Conservation (phyloP, 345 rosid species). For the Syzygium jambos region DNA sequence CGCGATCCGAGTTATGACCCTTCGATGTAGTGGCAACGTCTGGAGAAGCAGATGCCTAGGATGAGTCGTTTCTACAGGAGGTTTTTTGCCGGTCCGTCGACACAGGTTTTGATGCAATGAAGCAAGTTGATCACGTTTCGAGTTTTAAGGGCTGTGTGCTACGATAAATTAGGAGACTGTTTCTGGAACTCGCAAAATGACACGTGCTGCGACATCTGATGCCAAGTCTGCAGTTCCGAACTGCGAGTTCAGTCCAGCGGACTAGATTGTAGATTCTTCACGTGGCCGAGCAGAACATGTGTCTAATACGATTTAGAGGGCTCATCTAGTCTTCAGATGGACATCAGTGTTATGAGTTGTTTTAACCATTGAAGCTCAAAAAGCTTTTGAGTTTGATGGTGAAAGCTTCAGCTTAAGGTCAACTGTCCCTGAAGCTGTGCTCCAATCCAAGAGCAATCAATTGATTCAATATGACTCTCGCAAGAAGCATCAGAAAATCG, state of each 20-base stretch:
- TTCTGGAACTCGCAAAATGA: background rate
- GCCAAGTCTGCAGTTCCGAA: background rate
- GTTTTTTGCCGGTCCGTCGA: too few relatives aligned
- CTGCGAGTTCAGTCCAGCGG: background rate
- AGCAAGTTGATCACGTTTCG: too few relatives aligned
- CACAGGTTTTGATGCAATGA: too few relatives aligned
- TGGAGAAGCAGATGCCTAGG: background rate
- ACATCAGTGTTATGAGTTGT: background rate
- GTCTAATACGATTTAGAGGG: background rate
- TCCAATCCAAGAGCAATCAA: background rate
- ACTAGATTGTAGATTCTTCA: background rate
- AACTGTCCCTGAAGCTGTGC: background rate
- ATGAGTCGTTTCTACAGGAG: background rate
- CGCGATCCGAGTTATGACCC: background rate
- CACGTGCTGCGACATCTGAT: background rate
- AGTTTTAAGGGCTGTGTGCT: background rate
- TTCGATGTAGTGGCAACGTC: background rate
- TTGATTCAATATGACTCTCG: background rate
- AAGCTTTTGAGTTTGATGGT: background rate
- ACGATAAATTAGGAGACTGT: background rate
- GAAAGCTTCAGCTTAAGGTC: background rate
- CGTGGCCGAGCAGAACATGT: background rate
- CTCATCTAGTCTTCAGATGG: background rate
- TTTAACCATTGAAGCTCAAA: background rate
- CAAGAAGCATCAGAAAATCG: background rate